Evolutionary conservation across 2,329 filamentous ascomycete genomes (phyloP).

Genomic region (Aspergillus caelatus): DNA sequence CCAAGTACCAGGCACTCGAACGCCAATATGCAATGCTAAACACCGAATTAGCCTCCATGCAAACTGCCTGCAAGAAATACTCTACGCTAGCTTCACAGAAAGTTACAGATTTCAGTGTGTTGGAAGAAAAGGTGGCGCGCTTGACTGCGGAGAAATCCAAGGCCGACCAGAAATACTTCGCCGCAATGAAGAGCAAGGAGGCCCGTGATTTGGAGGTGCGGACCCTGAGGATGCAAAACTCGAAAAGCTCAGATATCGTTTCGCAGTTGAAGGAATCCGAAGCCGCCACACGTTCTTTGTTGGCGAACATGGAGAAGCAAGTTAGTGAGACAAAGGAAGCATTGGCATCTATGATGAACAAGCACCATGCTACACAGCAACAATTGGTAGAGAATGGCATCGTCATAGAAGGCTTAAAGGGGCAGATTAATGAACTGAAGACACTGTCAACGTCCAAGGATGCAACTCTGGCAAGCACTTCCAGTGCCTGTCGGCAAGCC

Average conservation of each 20-base stretch:
- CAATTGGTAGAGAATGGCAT: conserved; percentile 71
- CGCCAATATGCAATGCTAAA: conserved; percentile 82
- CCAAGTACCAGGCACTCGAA: conserved; percentile 73
- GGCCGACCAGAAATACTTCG: conserved; percentile 97
- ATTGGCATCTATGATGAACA: conserved; percentile 68
- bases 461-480: conserved; percentile 65
- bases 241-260: conserved; percentile 91
- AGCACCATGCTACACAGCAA: conserved; percentile 75
- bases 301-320: conserved; percentile 89
- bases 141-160: conserved; percentile 89
- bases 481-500: conserved; percentile 61
- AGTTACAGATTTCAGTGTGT: conserved; percentile 71
- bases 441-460: conserved; percentile 77
- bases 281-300: conserved; percentile 70
- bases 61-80: conserved; percentile 87
- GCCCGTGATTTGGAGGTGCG: conserved; percentile 79
- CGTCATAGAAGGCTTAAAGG: conserved; percentile 70
- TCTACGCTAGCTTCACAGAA: conserved; percentile 85
- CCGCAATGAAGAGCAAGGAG: conserved; percentile 91
- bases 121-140: conserved; percentile 77
- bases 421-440: conserved; percentile 76
- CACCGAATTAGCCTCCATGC: conserved; percentile 84
- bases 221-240: conserved; percentile 77
- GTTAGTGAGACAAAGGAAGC: conserved; percentile 79
- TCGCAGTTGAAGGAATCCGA: conserved; percentile 91